A percentile compares a stretch with the other conserved stretches of the same genome.
Conservation (phyloP, 495 filamentous ascomycete species). For the Hypomontagnella monticulosa region DNA sequence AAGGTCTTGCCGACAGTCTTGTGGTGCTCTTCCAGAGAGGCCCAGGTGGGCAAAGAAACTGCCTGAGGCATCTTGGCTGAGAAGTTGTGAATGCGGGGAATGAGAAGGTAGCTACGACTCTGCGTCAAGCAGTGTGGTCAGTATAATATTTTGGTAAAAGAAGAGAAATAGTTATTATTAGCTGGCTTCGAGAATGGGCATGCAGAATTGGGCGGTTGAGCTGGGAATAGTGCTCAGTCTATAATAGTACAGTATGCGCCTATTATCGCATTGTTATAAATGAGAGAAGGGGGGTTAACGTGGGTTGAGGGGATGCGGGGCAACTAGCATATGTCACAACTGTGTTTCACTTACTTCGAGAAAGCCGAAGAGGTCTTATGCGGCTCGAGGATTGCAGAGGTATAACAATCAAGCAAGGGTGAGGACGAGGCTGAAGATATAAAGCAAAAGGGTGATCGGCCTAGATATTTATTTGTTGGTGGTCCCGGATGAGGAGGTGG, state of each 20-base stretch:
- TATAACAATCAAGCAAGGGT: not conserved
- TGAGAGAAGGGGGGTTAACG: not conserved
- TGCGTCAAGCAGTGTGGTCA: constrained; percentile 25
- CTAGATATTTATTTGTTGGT: not conserved
- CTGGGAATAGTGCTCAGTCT: too few species aligned
- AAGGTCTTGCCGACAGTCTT: constrained; percentile 83
- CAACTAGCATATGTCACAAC: constrained; percentile 28
- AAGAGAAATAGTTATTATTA: constrained; percentile 14
- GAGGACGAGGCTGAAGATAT: constrained; percentile 17
- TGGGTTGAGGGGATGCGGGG: constrained; percentile 7
- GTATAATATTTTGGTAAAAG: constrained; percentile 40
- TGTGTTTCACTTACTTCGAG: constrained; percentile 33
- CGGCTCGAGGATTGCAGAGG: not conserved
- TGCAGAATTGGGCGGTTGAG: constrained; percentile 4
- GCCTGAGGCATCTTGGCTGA: constrained; percentile 69
- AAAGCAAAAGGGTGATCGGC: not conserved
- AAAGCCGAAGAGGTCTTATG: constrained; percentile 8
- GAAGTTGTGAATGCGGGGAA: not conserved
- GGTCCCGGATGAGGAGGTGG: not conserved
- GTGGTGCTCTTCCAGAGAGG: constrained; percentile 88
- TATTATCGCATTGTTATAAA: constrained; percentile 13
- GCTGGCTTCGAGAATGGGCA: constrained; percentile 13
- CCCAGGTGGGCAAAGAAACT: constrained; percentile 83
- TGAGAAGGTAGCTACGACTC: not conserved
- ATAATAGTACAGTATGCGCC: constrained; percentile 10